Base-by-base conservation (phyloP, 768 basidiomycete species). In the Termitomyces sp. region DNA sequence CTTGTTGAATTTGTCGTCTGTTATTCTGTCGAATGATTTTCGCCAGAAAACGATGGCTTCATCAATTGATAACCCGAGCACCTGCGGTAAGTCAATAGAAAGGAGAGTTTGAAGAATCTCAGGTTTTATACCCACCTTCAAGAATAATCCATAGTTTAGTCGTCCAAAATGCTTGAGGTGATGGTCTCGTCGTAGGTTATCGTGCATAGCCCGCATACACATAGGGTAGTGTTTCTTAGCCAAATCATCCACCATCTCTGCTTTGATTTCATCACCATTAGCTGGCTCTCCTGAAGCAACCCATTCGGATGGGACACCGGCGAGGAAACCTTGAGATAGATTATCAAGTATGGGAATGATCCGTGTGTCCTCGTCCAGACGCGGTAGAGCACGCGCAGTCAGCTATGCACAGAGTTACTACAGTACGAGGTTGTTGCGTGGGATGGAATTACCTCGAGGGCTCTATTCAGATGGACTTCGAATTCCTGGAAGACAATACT, bases 1-100 rank as follows among this genome's bases (percentile, higher is more conserved):
- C 67, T 98, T 99, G 76, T 95, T 96, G 73, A 98, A 99, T 68
- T 93, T 88, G 72, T 98, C 94, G 55, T 98, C 96, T 10, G 87
- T 84, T 52, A 92, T 83, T 25, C 72, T 75, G 58, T 76, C 84
- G 67, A 96, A 97, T 23, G 90, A 86, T 66, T 86, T 90, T 51
- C 92, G 78, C 97, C 97, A 99, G 70, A 97, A 99, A 10, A 80
- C 73, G 44, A 98, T 68, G 1, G 97, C 94, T 71, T 99, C 97
- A 15, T 99, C 96, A 33, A 99, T 83, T 0, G 95, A 88, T 54
- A 99, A 72, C 7, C 97, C 97, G 53, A 98, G 76, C 2, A 91
- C 91, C 96, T 97, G 64, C 36, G 11, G 46, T 23, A 22, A 13
- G 20, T 50, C 10, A 41, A 13, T 42, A 15, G 11, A n/a, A n/a